These are phyloP conservation scores for Hirsutella rhossiliensis DNA, from an alignment of 2,329 filamentous ascomycete genomes.

Conservation along the genomic window DNA sequence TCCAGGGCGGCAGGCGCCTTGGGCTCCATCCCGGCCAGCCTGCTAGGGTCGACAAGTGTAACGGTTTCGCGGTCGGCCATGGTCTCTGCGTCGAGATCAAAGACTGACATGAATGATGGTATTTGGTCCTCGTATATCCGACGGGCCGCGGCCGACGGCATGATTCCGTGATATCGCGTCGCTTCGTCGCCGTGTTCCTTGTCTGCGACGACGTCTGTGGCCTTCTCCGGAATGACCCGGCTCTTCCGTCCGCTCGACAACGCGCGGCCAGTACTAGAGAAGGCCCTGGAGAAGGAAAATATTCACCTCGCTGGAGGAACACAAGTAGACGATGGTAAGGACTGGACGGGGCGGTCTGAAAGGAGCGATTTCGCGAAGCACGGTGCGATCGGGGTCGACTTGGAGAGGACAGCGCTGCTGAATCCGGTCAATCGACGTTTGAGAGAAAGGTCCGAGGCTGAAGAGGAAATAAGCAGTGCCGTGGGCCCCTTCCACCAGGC, in stretches of 20 bases:
- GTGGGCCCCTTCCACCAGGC: constrained; percentile 2
- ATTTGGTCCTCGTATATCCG: constrained; percentile 58
- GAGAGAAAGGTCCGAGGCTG: constrained; percentile 9
- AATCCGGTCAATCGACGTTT: constrained; percentile 25
- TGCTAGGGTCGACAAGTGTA: constrained; percentile 41
- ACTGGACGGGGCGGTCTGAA: constrained; percentile 4
- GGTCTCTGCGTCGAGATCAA: constrained; percentile 48
- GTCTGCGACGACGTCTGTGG: no score
- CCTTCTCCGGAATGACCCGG: no score
- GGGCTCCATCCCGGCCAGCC: constrained; percentile 35
- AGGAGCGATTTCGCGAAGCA: constrained; percentile 8
- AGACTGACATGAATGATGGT: constrained; percentile 67
- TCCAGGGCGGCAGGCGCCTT: constrained; percentile 25
- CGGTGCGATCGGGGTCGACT: constrained; percentile 4
- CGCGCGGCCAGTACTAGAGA: no score
- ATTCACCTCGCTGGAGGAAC: no score
- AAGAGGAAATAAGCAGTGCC: background rate
- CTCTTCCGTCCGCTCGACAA: no score
- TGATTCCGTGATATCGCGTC: constrained; percentile 21
- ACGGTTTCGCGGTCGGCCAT: constrained; percentile 42
- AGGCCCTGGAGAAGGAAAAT: no score
- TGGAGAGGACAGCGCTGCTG: constrained; percentile 39
- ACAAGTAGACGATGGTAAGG: background rate
- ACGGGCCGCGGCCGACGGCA: constrained; percentile 50
- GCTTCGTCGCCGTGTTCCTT: background rate